Conservation (phyloP, 2,329 filamentous ascomycete species). For the Fusarium buharicum region DNA sequence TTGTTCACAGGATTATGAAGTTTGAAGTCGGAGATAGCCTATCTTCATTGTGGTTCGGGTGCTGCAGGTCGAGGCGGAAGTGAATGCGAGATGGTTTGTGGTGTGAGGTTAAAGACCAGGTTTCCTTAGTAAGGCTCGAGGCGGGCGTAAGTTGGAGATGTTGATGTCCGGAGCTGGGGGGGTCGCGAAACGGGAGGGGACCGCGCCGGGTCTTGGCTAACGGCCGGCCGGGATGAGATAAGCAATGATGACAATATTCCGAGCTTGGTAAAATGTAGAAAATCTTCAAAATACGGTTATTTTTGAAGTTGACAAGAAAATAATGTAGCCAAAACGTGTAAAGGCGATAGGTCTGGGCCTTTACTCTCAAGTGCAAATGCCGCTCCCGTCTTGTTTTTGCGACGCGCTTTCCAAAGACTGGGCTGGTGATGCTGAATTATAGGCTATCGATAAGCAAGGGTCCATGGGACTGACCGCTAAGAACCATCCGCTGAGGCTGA, state of each 20-base stretch:
- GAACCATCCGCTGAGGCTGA: constrained; percentile 9
- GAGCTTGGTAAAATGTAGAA: background rate
- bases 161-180: constrained; percentile 26
- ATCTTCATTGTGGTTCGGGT: constrained; percentile 37
- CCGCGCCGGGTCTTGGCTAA: constrained; percentile 11
- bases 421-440: background rate
- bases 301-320: background rate
- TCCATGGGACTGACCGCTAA: constrained; percentile 23
- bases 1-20: constrained; percentile 22
- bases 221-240: background rate
- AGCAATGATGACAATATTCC: background rate
- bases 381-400: constrained; percentile 18
- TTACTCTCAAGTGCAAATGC: constrained; percentile 6
- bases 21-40: constrained; percentile 2
- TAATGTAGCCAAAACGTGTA: constrained; percentile 4
- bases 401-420: constrained; percentile 34
- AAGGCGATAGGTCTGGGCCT: constrained; percentile 17
- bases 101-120: constrained; percentile 29
- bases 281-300: background rate
- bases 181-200: constrained; percentile 37
- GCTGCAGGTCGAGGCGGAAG: constrained; percentile 1
- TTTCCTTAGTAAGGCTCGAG: constrained; percentile 32
- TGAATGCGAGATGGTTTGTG: constrained; percentile 12
- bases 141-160: constrained; percentile 16
- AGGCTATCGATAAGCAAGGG: constrained; percentile 17